Conservation (phyloP, 202 grass and related monocot species). For the Dendrocalamus latiflorus region DNA sequence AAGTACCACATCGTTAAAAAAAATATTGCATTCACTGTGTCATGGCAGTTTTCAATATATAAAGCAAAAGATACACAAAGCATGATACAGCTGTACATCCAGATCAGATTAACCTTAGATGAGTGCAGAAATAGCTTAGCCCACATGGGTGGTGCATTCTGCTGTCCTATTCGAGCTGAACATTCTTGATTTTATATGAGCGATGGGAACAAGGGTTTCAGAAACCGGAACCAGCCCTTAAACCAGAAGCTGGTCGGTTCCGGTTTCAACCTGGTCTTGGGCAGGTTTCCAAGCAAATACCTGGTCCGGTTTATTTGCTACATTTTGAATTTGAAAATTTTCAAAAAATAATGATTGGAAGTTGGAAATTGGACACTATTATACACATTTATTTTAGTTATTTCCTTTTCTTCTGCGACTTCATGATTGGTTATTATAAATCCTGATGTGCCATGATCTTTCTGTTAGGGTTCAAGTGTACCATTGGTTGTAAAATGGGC, state of each 20-base stretch:
- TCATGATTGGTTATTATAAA: not conserved
- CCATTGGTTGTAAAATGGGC: constrained; percentile 99
- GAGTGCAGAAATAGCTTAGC: not conserved
- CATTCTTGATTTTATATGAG: not conserved
- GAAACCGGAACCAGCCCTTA: not conserved
- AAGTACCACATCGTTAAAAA: not conserved
- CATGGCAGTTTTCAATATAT: not conserved
- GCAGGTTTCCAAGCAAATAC: not conserved
- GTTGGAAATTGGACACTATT: not conserved
- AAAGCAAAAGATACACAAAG: not conserved
- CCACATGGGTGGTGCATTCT: not conserved
- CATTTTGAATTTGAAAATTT: not conserved
- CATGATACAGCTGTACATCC: not conserved
- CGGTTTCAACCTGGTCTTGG: not conserved
- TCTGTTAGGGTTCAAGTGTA: constrained; percentile 83
- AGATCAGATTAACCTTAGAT: not conserved
- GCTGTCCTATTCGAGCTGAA: not conserved
- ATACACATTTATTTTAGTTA: constrained; percentile 3
- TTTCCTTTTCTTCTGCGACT: constrained; percentile 1
- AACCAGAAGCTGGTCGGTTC: not conserved
- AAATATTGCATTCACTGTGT: not conserved
- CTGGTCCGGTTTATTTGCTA: not conserved
- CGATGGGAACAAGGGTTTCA: not conserved
- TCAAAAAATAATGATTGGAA: not conserved
- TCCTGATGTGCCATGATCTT: constrained; percentile 18